A percentile compares a stretch with the other conserved stretches of the same genome.
These are phyloP conservation scores for Citrus mangshanensis DNA, from an alignment of 345 rosid genomes.

Conservation along the genomic window DNA sequence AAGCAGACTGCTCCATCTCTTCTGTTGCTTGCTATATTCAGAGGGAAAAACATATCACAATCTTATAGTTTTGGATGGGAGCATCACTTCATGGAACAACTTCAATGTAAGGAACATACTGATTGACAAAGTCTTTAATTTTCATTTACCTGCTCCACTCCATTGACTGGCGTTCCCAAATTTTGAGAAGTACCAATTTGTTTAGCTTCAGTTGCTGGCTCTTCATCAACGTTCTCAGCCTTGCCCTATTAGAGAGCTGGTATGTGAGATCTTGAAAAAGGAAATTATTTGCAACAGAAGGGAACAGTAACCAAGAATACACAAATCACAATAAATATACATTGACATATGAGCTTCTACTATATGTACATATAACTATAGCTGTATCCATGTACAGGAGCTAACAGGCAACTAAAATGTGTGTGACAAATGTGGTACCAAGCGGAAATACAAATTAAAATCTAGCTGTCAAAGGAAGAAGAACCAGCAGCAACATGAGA, in stretches of 20 bases:
- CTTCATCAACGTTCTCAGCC: slow-evolving; percentile 28
- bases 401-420: neutral
- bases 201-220: slow-evolving; percentile 32
- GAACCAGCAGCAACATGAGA: neutral
- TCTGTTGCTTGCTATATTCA: slow-evolving; percentile 38
- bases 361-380: neutral
- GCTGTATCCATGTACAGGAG: neutral
- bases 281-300: slow-evolving; percentile 2
- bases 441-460: neutral
- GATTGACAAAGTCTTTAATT: neutral
- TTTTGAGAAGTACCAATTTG: slow-evolving; percentile 24
- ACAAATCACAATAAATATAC: neutral
- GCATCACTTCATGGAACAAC: neutral
- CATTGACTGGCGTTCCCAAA: slow-evolving; percentile 26
- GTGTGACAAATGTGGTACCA: neutral
- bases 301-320: neutral
- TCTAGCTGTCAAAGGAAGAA: neutral
- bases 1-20: slow-evolving; percentile 28
- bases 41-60: slow-evolving; percentile 12
- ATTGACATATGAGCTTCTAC: neutral
- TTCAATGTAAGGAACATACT: neutral
- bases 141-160: slow-evolving; percentile 36
- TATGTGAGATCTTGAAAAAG: slow-evolving; percentile 13
- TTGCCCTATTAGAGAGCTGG: slow-evolving; percentile 21
- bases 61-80: neutral